Evolutionary conservation across 2,329 filamentous ascomycete species (phyloP).

Genomic region (Fusarium setosum): DNA sequence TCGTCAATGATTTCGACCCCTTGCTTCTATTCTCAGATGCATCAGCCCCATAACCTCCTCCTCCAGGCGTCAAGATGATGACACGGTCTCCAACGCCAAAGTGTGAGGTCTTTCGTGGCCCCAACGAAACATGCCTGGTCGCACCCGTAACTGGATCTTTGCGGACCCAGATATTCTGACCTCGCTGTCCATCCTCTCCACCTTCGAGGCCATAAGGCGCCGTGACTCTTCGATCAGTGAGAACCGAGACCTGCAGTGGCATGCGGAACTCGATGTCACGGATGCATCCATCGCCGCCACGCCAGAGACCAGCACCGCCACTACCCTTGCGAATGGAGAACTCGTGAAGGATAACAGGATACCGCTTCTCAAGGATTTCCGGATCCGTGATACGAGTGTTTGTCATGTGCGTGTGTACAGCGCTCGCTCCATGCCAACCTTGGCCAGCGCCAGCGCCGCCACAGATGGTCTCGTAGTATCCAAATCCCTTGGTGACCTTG

Average conservation of each 20-base stretch:
- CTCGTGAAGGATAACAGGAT: constrained; percentile 47
- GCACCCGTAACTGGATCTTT: constrained; percentile 44
- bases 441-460: constrained; percentile 48
- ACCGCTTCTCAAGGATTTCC: constrained; percentile 50
- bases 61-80: constrained; percentile 42
- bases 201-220: constrained; percentile 81
- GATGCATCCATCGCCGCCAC: constrained; percentile 81
- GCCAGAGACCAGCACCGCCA: constrained; percentile 73
- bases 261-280: constrained; percentile 85
- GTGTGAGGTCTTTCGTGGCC: constrained; percentile 33
- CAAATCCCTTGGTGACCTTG: constrained; percentile 44
- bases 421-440: constrained; percentile 44
- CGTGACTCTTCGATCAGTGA: constrained; percentile 81
- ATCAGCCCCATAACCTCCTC: constrained; percentile 38
- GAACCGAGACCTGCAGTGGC: constrained; percentile 80
- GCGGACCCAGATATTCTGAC: constrained; percentile 76
- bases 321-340: constrained; percentile 45
- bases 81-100: constrained; percentile 39
- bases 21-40: neutral
- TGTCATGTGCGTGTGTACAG: constrained; percentile 51
- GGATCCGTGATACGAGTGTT: constrained; percentile 52
- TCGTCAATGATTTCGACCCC: neutral
- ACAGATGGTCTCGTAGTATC: constrained; percentile 51
- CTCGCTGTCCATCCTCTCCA: constrained; percentile 74
- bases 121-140: constrained; percentile 45